phyloP scores from a whole-genome alignment of 306 rosid genomes.

The Inga oerstediana region DNA sequence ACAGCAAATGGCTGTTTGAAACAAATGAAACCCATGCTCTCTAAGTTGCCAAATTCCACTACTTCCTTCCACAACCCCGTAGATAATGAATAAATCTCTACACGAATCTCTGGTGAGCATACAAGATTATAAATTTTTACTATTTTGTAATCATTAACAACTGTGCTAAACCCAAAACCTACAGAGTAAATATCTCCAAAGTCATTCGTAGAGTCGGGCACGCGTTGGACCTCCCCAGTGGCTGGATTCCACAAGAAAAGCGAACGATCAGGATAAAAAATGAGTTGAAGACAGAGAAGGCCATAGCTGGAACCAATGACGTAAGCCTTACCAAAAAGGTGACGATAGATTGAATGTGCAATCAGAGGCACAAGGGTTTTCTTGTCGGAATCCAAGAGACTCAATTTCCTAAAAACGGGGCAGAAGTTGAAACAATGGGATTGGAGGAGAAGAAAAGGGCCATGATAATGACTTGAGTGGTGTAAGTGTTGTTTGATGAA shows the following conservation, averaged over 20 bases:
- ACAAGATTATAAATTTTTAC: too few species aligned
- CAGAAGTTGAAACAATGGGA: background rate
- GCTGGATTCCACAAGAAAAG: background rate
- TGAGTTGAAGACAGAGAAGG: background rate
- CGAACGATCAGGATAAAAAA: too few species aligned
- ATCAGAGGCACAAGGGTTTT: too few species aligned
- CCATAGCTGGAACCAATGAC: background rate
- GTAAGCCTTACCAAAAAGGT: too few species aligned
- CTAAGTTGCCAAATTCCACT: background rate
- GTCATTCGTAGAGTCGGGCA: background rate
- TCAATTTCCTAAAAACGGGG: too few species aligned
- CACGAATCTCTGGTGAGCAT: background rate
- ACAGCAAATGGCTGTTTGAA: background rate
- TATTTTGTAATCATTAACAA: background rate
- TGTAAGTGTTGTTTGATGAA: too few species aligned
- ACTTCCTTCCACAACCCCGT: background rate
- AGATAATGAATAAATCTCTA: background rate
- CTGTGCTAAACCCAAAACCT: background rate
- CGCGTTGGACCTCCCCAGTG: background rate
- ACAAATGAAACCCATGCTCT: too few species aligned
- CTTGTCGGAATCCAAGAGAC: too few species aligned
- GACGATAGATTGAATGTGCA: too few species aligned
- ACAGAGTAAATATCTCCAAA: too few species aligned
- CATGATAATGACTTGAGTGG: background rate
- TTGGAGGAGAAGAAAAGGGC: background rate